Base-by-base conservation (phyloP, 495 filamentous ascomycete genomes). In the Pyronema omphalodes region DNA sequence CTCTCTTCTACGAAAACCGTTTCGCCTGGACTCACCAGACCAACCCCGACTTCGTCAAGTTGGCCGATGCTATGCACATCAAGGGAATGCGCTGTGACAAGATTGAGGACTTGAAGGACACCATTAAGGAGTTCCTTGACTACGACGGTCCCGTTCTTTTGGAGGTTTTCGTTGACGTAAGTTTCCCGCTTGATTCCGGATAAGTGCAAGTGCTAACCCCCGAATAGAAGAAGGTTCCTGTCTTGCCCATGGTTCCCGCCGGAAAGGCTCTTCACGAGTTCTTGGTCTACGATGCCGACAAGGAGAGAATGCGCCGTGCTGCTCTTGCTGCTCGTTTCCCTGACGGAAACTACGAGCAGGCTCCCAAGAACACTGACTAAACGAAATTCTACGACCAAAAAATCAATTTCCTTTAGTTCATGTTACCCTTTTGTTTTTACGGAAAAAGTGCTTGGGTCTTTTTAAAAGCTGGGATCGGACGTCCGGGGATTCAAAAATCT, bases 211-310 rank as follows among this genome's bases (percentile, higher is more conserved):
- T 50, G 15, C 61, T 64, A 51, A 64, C 17, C 39, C 44, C 37
- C 19, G 55, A 47, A 60, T 23, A 66, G 63, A 88, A 93, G 75
- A 94, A 95, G 78, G 85, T 96, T n/a, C 88, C 93, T 44, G 93
- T 98, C 12, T 71, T 98, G 51, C 91, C 91, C 15, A 96, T 96
- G 91, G 91, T 98, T 47, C 88, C 88, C 18, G 80, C 75, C 34
- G 91, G 93, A 34, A 78, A 73, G 55, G 93, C 74, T 55, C 73
- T 98, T 58, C 86, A 96, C 65, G 93, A 98, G 70, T 94, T 96
- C 71, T 70, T 94, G 63, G 74, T 88, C 15, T 98, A 86, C 68
- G 89, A 98, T 37, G 49, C 57, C 33, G 62, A 64, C 50, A 64
- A 58, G 40, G 43, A 64, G n/a, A 55, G 58, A 44, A 44, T 58